phyloP scores from a whole-genome alignment of 2,329 filamentous ascomycete species.

The Apiospora pterosperma region DNA sequence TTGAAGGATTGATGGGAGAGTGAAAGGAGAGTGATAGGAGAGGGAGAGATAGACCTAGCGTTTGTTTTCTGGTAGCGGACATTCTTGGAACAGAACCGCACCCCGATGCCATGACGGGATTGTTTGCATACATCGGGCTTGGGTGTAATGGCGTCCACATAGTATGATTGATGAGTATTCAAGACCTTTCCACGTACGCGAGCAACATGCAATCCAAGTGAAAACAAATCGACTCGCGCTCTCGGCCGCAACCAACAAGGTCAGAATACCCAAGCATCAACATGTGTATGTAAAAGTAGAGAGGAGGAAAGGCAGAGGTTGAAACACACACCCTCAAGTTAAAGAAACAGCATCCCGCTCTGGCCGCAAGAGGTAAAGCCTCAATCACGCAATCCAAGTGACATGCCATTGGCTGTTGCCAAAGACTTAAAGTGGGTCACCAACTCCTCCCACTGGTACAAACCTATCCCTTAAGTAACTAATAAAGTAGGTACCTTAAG shows the following conservation, averaged over 20 bases:
- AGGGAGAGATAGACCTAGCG: not conserved
- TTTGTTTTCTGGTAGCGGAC: not conserved
- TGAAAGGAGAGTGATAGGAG: not conserved
- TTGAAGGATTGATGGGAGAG: not conserved
- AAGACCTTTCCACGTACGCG: not conserved
- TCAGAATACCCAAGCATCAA: not conserved
- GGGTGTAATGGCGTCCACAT: not conserved
- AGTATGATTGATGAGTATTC: not conserved
- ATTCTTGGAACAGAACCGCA: not conserved
- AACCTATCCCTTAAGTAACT: too few species aligned
- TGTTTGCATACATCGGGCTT: not conserved
- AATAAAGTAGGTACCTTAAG: too few species aligned
- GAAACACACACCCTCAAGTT: not conserved
- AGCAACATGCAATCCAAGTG: not conserved
- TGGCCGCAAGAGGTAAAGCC: not conserved
- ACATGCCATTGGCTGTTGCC: not conserved
- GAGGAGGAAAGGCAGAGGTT: not conserved
- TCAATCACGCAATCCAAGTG: conserved; percentile 2
- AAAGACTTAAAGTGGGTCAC: not conserved
- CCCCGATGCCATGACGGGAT: not conserved
- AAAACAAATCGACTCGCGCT: too few species aligned
- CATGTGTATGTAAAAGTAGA: not conserved
- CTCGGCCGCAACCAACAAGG: not conserved
- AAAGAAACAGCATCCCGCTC: conserved; percentile 1
- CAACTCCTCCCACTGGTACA: not conserved